These are phyloP conservation scores for Ormosia semicastrata DNA, from an alignment of 306 rosid genomes.

Conservation along the genomic window DNA sequence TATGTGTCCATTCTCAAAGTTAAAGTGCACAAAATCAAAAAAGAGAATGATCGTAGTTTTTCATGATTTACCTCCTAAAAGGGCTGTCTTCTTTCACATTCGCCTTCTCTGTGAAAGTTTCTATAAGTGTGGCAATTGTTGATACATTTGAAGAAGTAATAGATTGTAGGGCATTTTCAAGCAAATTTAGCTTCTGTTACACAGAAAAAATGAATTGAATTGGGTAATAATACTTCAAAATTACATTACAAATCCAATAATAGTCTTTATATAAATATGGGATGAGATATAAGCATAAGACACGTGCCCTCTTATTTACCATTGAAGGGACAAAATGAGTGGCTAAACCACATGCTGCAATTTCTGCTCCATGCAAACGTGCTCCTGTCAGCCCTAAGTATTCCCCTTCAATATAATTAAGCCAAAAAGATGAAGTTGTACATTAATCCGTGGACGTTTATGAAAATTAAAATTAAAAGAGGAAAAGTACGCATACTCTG, in stretches of 20 bases:
- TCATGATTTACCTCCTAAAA: neutral
- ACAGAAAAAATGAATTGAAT: neutral
- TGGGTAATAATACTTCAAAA: too few relatives aligned
- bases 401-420: conserved; percentile 19
- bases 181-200: conserved; percentile 19
- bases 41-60: too few relatives aligned
- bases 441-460: too few relatives aligned
- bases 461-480: too few relatives aligned
- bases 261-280: too few relatives aligned
- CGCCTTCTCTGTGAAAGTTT: neutral
- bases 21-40: too few relatives aligned
- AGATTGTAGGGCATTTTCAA: conserved; percentile 21
- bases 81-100: conserved; percentile 11
- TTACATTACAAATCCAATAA: too few relatives aligned
- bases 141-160: conserved; percentile 5
- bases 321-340: conserved; percentile 31
- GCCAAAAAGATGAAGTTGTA: neutral
- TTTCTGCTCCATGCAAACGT: conserved; percentile 30
- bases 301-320: neutral
- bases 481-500: too few relatives aligned
- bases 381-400: conserved; percentile 28
- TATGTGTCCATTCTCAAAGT: too few relatives aligned
- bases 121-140: neutral
- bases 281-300: too few relatives aligned
- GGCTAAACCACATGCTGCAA: conserved; percentile 38